Evolutionary conservation across 805 yeast genomes (phyloP).

Genomic region (Candida namnaoensis): DNA sequence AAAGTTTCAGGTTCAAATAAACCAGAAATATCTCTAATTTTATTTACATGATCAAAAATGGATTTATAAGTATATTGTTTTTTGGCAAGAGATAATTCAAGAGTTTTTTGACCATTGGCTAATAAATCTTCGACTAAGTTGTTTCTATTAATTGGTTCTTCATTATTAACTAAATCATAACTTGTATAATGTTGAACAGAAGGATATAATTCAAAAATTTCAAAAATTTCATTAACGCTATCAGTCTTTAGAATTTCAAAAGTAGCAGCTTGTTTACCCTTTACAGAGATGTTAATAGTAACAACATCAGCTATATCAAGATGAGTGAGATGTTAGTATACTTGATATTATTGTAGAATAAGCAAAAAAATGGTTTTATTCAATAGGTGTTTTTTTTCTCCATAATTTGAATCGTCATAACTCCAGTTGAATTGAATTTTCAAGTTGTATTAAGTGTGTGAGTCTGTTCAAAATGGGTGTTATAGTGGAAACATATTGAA

Average conservation of each 20-base stretch:
- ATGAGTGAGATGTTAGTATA: too few species aligned
- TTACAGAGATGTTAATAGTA: conserved; percentile 3
- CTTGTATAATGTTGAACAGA: conserved; percentile 53
- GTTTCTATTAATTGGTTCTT: conserved; percentile 23
- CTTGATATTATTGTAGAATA: not conserved
- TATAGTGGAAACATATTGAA: too few species aligned
- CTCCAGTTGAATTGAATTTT: too few species aligned
- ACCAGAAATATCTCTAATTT: conserved; percentile 54
- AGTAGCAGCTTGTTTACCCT: conserved; percentile 6
- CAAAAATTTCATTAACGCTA: conserved; percentile 46
- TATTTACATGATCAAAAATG: conserved; percentile 53
- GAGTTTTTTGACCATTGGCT: conserved; percentile 14
- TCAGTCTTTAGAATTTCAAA: conserved; percentile 24
- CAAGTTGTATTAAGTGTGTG: too few species aligned
- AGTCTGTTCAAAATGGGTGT: too few species aligned
- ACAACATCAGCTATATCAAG: not conserved
- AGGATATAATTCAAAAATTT: conserved; percentile 49
- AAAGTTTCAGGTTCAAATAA: conserved; percentile 38
- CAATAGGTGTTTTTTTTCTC: too few species aligned
- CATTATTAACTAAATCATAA: conserved; percentile 34
- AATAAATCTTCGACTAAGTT: conserved; percentile 19
- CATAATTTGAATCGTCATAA: too few species aligned
- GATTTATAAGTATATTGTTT: conserved; percentile 52
- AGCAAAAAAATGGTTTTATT: too few species aligned
- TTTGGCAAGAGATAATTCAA: conserved; percentile 38